phyloP scores from a whole-genome alignment of 148 eudicot species.

The Rhododendron molle region DNA sequence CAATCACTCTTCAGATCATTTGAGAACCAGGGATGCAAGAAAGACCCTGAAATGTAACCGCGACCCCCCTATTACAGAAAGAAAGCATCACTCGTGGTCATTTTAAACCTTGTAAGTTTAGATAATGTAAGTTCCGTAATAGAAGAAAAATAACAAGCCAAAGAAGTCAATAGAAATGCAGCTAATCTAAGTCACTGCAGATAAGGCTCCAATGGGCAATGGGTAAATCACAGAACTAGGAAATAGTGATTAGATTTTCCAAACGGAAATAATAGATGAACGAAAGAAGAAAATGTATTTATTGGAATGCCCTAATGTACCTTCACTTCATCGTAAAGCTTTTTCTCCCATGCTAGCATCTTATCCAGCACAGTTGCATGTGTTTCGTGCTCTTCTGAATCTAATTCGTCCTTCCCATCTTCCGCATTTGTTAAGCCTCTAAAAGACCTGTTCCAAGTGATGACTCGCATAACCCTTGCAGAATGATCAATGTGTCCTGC shows the following conservation, averaged over 20 bases:
- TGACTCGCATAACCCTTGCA: conserved; percentile 88
- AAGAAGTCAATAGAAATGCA: neutral
- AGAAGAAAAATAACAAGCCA: neutral
- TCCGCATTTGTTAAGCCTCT: conserved; percentile 53
- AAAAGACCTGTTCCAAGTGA: conserved; percentile 95
- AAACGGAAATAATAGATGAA: neutral
- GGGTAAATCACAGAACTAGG: neutral
- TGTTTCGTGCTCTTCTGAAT: conserved; percentile 86
- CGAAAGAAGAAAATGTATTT: neutral
- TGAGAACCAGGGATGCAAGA: neutral
- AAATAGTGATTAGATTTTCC: neutral
- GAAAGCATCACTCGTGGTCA: neutral
- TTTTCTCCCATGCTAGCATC: conserved; percentile 98
- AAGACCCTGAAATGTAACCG: neutral
- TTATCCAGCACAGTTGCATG: conserved; percentile 95
- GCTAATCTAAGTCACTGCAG: neutral
- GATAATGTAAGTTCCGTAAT: neutral
- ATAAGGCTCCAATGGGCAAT: neutral
- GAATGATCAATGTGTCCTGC: conserved; percentile 95
- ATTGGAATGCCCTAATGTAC: conserved; percentile 28
- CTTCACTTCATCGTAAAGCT: conserved; percentile 95
- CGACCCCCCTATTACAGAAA: neutral
- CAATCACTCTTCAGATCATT: neutral
- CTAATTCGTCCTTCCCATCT: conserved; percentile 58
- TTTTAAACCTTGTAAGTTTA: neutral